Evolutionary conservation across 768 basidiomycete genomes (phyloP), one percentile per base, ranked within the genome.

Genomic region (Heimioporus sp.): DNA sequence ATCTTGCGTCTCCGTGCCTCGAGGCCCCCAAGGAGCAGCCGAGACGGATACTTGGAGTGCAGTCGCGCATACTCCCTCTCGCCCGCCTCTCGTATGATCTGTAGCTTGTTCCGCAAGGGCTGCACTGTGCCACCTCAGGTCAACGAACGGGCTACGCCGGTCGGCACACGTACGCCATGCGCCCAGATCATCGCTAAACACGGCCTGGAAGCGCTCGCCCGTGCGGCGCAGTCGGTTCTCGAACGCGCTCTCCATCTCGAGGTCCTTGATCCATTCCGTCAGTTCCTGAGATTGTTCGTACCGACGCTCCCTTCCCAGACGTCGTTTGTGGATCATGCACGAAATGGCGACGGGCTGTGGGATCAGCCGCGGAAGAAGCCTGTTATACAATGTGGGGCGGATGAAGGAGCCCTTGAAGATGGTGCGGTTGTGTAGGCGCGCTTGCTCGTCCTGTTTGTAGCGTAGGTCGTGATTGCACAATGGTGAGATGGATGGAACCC

Each of bases 271-370:
- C 62, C 63, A 66, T 30, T 69, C 75, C 5, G 57, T 49, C 3
- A 81, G 52, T 13, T 64, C 56, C 4, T 57, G 64, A 10, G 67
- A 64, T 45, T 65, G 67, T 28, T 60, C 69, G n/a, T 76, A 56
- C 5, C 89, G 77, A 34, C 71, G 67, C 7, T 74, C 81, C 1
- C 77, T 71, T 5, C 71, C 69, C 10, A 62, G 54, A 15, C 77
- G 70, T 2, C 86, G 73, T 15, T 71, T 68, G 38, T 71, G 64
- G 32, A 95, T 89, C 73, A 93, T 90, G 65, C 80, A 78, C 2
- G 80, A 76, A 41, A 93, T 79, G n/a, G 78, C 73, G 5, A 70
- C 59, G 0, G 95, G 94, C 55, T 96, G 92, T 1, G 90, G 91
- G 37, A 78, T 82, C 58, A 97, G 72, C 0, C 90, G 82, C 0